Base-by-base conservation (phyloP, 176 grass and related monocot species). In the Bothriochloa decipiens region DNA sequence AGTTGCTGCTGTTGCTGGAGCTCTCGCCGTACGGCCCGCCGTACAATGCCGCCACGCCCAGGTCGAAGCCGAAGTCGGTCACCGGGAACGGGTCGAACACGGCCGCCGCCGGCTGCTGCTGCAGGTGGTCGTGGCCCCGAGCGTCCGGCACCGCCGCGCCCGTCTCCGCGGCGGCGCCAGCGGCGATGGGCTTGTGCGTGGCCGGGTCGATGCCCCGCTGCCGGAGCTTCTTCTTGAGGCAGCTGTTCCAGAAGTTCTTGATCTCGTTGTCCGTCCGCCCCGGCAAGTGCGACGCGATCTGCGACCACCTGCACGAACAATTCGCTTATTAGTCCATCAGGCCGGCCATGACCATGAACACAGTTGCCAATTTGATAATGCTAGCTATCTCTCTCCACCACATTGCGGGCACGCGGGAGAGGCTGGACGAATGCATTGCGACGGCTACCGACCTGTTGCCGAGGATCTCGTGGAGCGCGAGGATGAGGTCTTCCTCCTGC, bases 221-320 rank as follows among this genome's bases (percentile, higher is more conserved):
- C 28, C 87, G 84, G 46, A 97, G 94, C 91, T 93, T 97, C 89
- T 97, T 97, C 89, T 97, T 97, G 46, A 97, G 81, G 71, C 87
- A 84, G 68, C 91, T 93, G 55, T 97, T 97, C 94, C 94, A 97
- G 68, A 89, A 97, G 91, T 97, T 97, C 83, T 97, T 97, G 65
- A 97, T 97, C 82, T 97, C 94, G 86, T 97, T 97, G 64, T 97
- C 94, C 7, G 94, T 97, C 86, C 94, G 58, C 49, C 94, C 94
- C 6, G 91, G 94, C 89, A 97, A 60, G 20, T 91, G 89, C 70
- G 85, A 85, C 55, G 94, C 91, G 42, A 97, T 97, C 82, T 97
- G 94, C 0, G 94, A 97, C 94, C 94, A 97, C 65, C 94, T 96
- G 88, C 55, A 77, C 1, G 11, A 0, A 26, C 0, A 25, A 62